Evolutionary conservation across 192 early-diverging fungal genomes (phyloP), one percentile per base, ranked within the genome.

Genomic region (Linnemannia zychae): DNA sequence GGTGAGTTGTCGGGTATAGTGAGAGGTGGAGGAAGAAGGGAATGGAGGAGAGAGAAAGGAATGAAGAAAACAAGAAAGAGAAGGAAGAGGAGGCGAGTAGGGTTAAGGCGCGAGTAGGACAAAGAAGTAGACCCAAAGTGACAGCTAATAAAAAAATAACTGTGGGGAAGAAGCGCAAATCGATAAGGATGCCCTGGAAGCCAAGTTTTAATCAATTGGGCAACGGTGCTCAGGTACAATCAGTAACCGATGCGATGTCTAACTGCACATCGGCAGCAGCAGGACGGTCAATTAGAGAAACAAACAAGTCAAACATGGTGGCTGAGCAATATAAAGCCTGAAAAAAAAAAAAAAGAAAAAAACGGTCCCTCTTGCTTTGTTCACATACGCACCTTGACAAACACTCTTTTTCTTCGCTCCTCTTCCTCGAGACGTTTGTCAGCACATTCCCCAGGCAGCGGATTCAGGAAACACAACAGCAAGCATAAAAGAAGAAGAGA

Each of bases 381-480:
- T 38, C 15, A 33, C 46, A 47, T n/a, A 47, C 46, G 22, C 44
- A 48, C 31, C 3, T 49, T 33, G 40, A 20, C 48, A 9, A 50
- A n/a, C 24, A 49, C 33, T 17, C 44, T 49, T 20, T 28, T 60
- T 31, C 24, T 63, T 60, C 57, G 57, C 12, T 31, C 57, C 24
- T 24, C 57, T 60, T 63, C 57, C 28, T 63, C 57, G 28, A 63
- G 57, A 22, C 72, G 53, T 73, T 73, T 28, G 72, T 73, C 72
- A 73, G 72, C 72, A 52, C 37, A n/a, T n/a, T 18, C 18, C 36
- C 20, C 67, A 63, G 31, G 24, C 12, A n/a, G 28, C 57, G 12
- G 28, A 63, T 13, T 63, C 48, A 49, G 48, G 9, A 49, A 9
- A 3, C 4, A 49, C 48, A 49, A 49, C 48, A 49, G 17, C 40